Conservation (phyloP, 768 basidiomycete genomes). For the Termitomyces sp. region DNA sequence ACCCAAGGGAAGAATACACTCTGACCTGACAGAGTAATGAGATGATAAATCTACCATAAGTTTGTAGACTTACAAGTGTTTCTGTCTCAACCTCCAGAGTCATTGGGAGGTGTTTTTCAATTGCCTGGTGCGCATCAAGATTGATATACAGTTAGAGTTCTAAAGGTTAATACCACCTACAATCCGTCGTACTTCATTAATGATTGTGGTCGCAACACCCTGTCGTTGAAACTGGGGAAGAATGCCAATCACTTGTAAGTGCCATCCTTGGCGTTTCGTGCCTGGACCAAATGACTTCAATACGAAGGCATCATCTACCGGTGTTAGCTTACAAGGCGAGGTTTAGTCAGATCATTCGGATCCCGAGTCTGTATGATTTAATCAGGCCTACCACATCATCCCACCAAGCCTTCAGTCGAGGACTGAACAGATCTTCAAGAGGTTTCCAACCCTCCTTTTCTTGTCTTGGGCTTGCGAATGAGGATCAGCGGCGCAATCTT, state of each 20-base stretch:
- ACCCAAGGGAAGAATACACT: constrained; percentile 9
- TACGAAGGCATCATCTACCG: constrained; percentile 7
- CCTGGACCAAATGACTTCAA: constrained; percentile 14
- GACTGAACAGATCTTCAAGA: constrained; percentile 8
- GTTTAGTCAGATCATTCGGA: background rate
- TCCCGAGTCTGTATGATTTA: too few relatives aligned
- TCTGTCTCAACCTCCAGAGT: constrained; percentile 11
- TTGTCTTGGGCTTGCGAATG: background rate
- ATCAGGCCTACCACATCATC: constrained; percentile 4
- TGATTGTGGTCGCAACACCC: constrained; percentile 14
- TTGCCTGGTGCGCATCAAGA: background rate
- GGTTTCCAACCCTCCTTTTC: constrained; percentile 7
- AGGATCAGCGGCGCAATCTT: background rate
- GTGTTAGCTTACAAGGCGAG: constrained; percentile 1
- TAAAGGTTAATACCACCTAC: background rate
- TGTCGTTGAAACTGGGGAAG: constrained; percentile 9
- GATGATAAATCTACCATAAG: background rate
- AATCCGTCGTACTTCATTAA: constrained; percentile 7
- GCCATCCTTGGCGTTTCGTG: constrained; percentile 13
- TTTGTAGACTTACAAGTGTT: background rate
- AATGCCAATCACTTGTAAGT: constrained; percentile 16
- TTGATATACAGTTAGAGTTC: background rate
- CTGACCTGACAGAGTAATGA: constrained; percentile 1
- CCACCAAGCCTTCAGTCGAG: constrained; percentile 9
- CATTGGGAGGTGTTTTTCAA: constrained; percentile 7